Percentiles rank a stretch among this genome's conserved stretches.
Conservation (phyloP, 2,329 filamentous ascomycete genomes). For the Aureobasidium zeae region DNA sequence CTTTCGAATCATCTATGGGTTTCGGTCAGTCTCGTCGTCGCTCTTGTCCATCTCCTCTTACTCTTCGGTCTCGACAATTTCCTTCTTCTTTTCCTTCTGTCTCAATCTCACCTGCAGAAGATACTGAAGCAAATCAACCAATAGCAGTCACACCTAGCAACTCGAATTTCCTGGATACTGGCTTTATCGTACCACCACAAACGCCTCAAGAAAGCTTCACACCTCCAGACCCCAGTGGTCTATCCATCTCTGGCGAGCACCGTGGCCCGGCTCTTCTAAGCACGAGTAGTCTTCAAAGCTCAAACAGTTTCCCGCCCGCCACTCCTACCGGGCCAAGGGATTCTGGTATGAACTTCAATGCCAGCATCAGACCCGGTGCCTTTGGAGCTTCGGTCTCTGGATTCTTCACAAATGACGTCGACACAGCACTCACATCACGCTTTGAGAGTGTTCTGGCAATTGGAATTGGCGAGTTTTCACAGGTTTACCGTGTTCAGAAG, state of each 20-base stretch:
- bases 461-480: slow-evolving; percentile 86
- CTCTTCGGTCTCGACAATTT: slow-evolving; percentile 27
- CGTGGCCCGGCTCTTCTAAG: slow-evolving; percentile 28
- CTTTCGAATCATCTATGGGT: slow-evolving; percentile 32
- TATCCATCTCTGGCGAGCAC: slow-evolving; percentile 66
- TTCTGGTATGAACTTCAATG: slow-evolving; percentile 47
- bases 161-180: slow-evolving; percentile 49
- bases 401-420: slow-evolving; percentile 62
- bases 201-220: slow-evolving; percentile 69
- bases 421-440: slow-evolving; percentile 60
- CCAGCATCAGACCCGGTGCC: slow-evolving; percentile 31
- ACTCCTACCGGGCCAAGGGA: slow-evolving; percentile 67
- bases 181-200: slow-evolving; percentile 36
- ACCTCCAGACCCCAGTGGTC: slow-evolving; percentile 68
- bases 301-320: slow-evolving; percentile 55
- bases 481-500: slow-evolving; percentile 71
- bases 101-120: slow-evolving; percentile 18
- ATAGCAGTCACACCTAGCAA: slow-evolving; percentile 35
- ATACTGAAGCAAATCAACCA: slow-evolving; percentile 19
- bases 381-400: slow-evolving; percentile 50
- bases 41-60: slow-evolving; percentile 33
- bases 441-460: slow-evolving; percentile 75
- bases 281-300: slow-evolving; percentile 30
- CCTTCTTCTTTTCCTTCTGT: slow-evolving; percentile 13
- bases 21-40: slow-evolving; percentile 30